Evolutionary conservation across 1,139 yeast genomes (phyloP), one percentile per base, ranked within the genome.

Genomic region (Pneumocystis oryctolagi): DNA sequence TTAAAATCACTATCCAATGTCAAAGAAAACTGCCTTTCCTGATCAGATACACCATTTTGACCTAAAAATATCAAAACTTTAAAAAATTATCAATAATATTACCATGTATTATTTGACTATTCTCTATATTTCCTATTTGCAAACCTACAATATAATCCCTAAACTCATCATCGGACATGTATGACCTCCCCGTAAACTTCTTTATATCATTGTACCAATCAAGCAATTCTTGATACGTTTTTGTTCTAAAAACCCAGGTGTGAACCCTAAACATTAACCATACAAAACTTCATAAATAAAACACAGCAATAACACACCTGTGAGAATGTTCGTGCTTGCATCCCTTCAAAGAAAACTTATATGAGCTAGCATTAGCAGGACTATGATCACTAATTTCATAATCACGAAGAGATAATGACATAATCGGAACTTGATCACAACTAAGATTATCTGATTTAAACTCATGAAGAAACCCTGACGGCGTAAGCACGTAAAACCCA

Each of bases 181-280:
- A 12, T 9, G 30, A 47, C 30, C 28, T 3, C 30, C 55, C 55
- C n/a, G 55, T 16, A 28, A 47, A 47, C 20, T 25, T 47, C 31
- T 47, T 47, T 28, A 57, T 35, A 35, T 35, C 95, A 67, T 81
- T 81, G 73, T 82, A 88, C 98, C 98, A 92, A 34, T 79, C 81
- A 70, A 85, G 82, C 90, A 89, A 86, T 61, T 80, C 77, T 60
- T 83, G 85, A 70, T 86, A 86, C 60, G 85, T 81, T 70, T 87
- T 90, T 31, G 95, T 85, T 69, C 96, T 80, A 76, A 92, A 90
- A 12, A 89, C 95, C 89, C 94, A 89, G 70, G 89, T 89, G 75
- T 90, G 97, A 62, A 89, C 87, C 70, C 89, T 80, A 69, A 47
- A 68, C 60, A 68, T 85, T 60, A 35, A 58, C 86, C 57, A 83